Evolutionary conservation across 768 basidiomycete genomes (phyloP).

Genomic region (Wakefieldia striispora): DNA sequence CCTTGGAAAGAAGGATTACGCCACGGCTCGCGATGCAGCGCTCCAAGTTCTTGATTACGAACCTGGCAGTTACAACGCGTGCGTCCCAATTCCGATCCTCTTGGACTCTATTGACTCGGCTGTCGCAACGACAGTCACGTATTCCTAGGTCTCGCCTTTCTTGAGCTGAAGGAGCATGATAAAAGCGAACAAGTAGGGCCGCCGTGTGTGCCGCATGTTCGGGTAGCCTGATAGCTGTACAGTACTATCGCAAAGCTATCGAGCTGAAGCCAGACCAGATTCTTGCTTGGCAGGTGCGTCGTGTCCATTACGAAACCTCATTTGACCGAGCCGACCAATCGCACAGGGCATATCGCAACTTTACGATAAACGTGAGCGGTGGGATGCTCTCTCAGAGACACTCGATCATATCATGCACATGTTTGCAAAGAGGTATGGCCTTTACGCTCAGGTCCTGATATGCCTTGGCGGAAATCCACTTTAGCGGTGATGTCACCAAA

Average conservation of each 20-base stretch:
- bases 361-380: slow-evolving; percentile 62
- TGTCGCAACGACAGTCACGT: slow-evolving; percentile 57
- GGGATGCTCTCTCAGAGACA: slow-evolving; percentile 54
- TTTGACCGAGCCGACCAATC: slow-evolving; percentile 2
- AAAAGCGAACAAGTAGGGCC: slow-evolving; percentile 82
- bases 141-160: slow-evolving; percentile 76
- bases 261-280: slow-evolving; percentile 62
- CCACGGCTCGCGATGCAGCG: slow-evolving; percentile 63
- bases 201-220: neutral
- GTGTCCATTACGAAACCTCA: slow-evolving; percentile 4
- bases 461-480: neutral
- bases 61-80: slow-evolving; percentile 87
- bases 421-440: slow-evolving; percentile 55
- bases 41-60: slow-evolving; percentile 70
- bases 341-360: slow-evolving; percentile 67
- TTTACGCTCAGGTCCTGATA: neutral
- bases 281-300: slow-evolving; percentile 81
- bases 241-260: slow-evolving; percentile 82
- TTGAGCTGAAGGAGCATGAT: slow-evolving; percentile 69
- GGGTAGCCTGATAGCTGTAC: slow-evolving; percentile 18
- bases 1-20: slow-evolving; percentile 72
- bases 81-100: slow-evolving; percentile 30
- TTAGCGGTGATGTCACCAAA: slow-evolving; percentile 71
- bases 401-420: slow-evolving; percentile 58
- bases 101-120: neutral